Percentiles rank a stretch among this genome's conserved stretches.
Conservation (phyloP, 108 stramenopile species). For the Schizochytrium sp. region DNA sequence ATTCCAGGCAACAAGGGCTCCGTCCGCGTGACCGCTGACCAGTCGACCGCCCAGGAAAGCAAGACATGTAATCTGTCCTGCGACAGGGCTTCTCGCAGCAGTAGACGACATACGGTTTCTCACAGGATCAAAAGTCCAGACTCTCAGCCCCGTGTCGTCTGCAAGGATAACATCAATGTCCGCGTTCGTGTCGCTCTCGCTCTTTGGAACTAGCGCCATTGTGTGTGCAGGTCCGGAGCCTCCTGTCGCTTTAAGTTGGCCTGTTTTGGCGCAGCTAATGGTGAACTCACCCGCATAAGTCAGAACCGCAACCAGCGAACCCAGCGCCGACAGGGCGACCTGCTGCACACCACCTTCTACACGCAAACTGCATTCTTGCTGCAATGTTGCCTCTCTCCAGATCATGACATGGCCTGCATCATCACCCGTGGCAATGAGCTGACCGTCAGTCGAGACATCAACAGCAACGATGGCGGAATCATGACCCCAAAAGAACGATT, state of each 20-base stretch:
- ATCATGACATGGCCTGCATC: background rate
- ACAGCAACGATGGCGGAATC: background rate
- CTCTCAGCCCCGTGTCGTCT: background rate
- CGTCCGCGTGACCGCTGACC: background rate
- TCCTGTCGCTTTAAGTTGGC: background rate
- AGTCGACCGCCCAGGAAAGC: background rate
- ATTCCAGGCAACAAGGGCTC: background rate
- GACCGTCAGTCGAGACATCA: background rate
- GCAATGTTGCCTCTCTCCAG: background rate
- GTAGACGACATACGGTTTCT: background rate
- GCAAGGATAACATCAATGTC: background rate
- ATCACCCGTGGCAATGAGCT: background rate
- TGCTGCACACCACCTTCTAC: background rate
- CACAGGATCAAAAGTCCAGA: background rate
- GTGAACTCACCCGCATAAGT: background rate
- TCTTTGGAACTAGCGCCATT: background rate
- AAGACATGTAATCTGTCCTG: background rate
- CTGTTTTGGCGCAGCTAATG: background rate
- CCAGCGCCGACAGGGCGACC: background rate
- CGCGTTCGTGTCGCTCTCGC: background rate
- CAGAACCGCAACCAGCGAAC: background rate
- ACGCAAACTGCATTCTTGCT: background rate
- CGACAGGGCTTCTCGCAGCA: background rate
- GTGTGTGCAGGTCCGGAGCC: background rate
- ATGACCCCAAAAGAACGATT: background rate